phyloP scores from a whole-genome alignment of 257 asterid genomes.

The Nicotiana benthamiana region DNA sequence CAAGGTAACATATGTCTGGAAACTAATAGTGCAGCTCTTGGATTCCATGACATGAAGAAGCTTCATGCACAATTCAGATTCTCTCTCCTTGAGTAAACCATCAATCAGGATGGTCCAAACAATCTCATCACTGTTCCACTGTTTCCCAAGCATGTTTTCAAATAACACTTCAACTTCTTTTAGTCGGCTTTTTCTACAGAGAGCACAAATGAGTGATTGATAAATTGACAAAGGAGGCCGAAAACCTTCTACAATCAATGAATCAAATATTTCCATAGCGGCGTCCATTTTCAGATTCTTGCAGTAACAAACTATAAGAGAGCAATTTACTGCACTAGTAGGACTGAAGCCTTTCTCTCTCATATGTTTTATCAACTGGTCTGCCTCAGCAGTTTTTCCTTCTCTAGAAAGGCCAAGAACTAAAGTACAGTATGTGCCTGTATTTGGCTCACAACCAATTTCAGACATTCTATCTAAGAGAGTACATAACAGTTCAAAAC shows the following conservation, averaged over 20 bases:
- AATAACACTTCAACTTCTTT: conserved; percentile 66
- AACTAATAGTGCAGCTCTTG: conserved; percentile 42
- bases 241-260: conserved; percentile 35
- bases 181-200: conserved; percentile 36
- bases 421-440: conserved; percentile 46
- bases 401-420: conserved; percentile 53
- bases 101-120: conserved; percentile 87
- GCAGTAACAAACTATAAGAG: conserved; percentile 66
- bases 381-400: conserved; percentile 65
- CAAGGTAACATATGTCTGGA: conserved; percentile 44
- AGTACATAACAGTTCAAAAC: conserved; percentile 30
- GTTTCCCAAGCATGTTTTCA: conserved; percentile 50
- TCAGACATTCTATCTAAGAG: conserved; percentile 61
- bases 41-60: conserved; percentile 59
- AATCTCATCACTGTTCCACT: conserved; percentile 73
- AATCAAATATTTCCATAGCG: conserved; percentile 50
- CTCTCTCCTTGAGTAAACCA: conserved; percentile 65
- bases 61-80: conserved; percentile 47
- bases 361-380: conserved; percentile 56
- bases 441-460: conserved; percentile 52
- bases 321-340: conserved; percentile 48
- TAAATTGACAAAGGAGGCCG: conserved; percentile 50
- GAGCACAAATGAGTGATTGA: conserved; percentile 42
- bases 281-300: conserved; percentile 46
- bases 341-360: conserved; percentile 64